Evolutionary conservation across 164 flowering plant genomes (phyloP), one percentile per base, ranked within the genome.

Genomic region (Berberis vulgaris): DNA sequence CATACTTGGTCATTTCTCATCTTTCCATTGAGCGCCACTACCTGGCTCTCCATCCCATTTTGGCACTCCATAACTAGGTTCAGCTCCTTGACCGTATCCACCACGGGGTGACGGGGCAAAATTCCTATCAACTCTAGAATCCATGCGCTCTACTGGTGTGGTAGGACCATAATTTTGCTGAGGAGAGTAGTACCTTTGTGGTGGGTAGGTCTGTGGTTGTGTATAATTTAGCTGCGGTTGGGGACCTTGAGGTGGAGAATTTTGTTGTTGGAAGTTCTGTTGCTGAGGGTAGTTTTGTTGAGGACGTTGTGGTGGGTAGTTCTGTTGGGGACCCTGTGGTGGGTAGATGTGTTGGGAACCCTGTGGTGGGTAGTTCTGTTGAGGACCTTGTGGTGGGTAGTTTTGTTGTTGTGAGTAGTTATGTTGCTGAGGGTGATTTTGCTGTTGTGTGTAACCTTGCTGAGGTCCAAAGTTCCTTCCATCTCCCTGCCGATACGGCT

Each of bases 121-220:
- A 52, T 72, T 78, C 66, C 67, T 69, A 44, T 61, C 55, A 54
- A 72, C 80, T 43, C 79, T 61, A 40, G 69, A 67, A 49, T 72
- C 74, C 54, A 73, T 69, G 49, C 74, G 65, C 43, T 74, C 76
- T 9, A 78, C 69, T 66, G 72, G 86, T 49, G 75, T 74, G 3
- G 72, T 41, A 43, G 76, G 75, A 44, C 76, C 75, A 62, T 62
- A 68, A 46, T 72, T 82, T 65, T 67, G 80, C 40, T 74, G 81
- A 6, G 74, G 68, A 43, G 73, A 26, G 26, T 26, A 26, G 26
- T 26, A 26, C 26, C 0, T 26, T 26, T 26, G 26, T 26, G 26
- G 26, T 26, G 26, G 61, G 13, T 69, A 72, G 59, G 59, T 26
- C 26, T 26, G 26, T 26, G 26, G 26, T 26, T 26, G 26, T 26